Evolutionary conservation across 2,329 filamentous ascomycete species (phyloP).

Genomic region (Paracoccidioides brasiliensis): DNA sequence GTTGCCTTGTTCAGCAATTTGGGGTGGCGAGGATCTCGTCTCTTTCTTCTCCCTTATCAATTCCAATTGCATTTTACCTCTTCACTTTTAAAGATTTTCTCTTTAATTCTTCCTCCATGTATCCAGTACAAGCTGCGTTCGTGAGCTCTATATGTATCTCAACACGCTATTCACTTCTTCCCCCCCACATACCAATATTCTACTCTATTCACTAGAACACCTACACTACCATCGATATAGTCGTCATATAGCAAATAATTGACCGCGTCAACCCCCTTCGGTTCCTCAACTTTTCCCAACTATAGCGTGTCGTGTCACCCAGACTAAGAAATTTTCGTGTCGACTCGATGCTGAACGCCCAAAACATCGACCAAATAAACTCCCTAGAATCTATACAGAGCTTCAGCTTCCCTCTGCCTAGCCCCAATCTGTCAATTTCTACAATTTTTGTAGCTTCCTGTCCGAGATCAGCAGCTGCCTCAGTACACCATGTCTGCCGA

Average conservation of each 20-base stretch:
- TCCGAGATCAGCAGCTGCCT: not conserved
- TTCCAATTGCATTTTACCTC: not conserved
- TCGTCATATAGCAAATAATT: not conserved
- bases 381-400: not conserved
- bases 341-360: not conserved
- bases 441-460: slow-evolving; percentile 2
- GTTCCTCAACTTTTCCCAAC: not conserved
- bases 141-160: not conserved
- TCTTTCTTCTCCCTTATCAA: not conserved
- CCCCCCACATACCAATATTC: not conserved
- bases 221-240: not conserved
- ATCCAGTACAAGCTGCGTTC: not conserved
- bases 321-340: not conserved
- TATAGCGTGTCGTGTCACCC: not conserved
- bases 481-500: slow-evolving; percentile 28
- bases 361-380: not conserved
- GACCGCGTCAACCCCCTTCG: not conserved
- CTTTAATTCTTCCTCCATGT: not conserved
- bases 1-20: slow-evolving; percentile 2
- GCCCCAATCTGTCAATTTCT: not conserved
- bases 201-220: not conserved
- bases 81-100: not conserved
- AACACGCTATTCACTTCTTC: not conserved
- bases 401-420: not conserved
- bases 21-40: slow-evolving; percentile 1